Evolutionary conservation across 108 stramenopile species (phyloP), one percentile per base, ranked within the genome.

Genomic region (Stephanodiscus minutulus): DNA sequence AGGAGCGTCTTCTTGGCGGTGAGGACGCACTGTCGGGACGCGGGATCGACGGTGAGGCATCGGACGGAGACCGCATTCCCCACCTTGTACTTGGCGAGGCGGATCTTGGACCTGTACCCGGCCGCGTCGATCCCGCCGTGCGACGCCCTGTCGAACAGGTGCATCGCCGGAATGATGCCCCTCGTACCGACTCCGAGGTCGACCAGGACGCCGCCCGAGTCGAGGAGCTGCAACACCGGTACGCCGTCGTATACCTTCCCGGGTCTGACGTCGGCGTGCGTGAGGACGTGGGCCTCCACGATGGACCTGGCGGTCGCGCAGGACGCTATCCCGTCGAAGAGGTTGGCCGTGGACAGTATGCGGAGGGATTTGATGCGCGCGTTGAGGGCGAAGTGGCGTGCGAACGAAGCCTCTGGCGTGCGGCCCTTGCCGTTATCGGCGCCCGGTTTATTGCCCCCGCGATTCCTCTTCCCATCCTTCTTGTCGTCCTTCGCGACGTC

Each of bases 1-100:
- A 96, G 68, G 22, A 96, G 60, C 9, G 80, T 72, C 64, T 91
- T 92, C 66, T 93, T 93, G 22, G 91, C 89, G 20, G 95, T 93
- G 10, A 92, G 69, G 18, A 89, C 47, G 72, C 92, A 96, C 46
- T 81, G 79, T 28, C 88, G 88, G 18, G 68, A 59, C 10, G 31
- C 46, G 24, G 76, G 73, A 70, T 93, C 88, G 1, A 88, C 85
- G 21, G 72, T 77, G 59, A 96, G 81, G 55, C 87, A 88, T 17
- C 94, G 79, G 9, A 95, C 90, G 72, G 88, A 86, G 2, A 95
- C 82, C 48, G 87, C 82, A 52, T 83, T 85, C 49, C 89, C 91
- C 13, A 87, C 76, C 13, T 87, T 85, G 67, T 77, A 95, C 64
- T 91, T 90, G 21, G 84, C 85, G 63, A 78, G 69, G 31, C 87